phyloP scores from a whole-genome alignment of 75 land plant genomes.

The Selaginella tamariscina region DNA sequence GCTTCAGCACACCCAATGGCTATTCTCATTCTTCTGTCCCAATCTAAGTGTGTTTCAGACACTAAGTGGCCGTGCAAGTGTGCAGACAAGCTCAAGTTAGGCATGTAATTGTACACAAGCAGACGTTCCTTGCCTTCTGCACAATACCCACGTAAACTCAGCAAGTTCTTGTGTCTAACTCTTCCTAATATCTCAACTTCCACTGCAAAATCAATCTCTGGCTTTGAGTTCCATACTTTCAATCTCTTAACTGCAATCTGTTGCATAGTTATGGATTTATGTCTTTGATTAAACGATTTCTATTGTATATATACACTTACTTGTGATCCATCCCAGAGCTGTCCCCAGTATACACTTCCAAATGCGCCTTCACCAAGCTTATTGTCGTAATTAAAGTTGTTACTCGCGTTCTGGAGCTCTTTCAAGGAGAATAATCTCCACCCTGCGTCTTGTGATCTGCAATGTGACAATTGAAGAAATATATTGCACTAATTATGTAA shows the following conservation, averaged over 20 bases:
- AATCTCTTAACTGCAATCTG: slow-evolving; percentile 12
- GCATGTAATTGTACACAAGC: neutral
- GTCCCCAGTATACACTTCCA: slow-evolving; percentile 14
- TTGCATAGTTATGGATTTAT: neutral
- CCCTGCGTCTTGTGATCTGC: neutral
- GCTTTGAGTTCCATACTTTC: slow-evolving; percentile 1
- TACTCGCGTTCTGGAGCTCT: slow-evolving; percentile 5
- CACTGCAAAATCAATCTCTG: slow-evolving; percentile 6
- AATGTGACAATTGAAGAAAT: neutral
- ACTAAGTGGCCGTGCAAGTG: neutral
- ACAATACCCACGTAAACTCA: slow-evolving; percentile 2
- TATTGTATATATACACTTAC: neutral
- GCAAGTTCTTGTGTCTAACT: slow-evolving; percentile 8
- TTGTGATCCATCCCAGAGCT: slow-evolving; percentile 11
- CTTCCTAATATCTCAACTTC: slow-evolving; percentile 11
- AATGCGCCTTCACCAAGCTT: slow-evolving; percentile 4
- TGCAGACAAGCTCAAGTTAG: slow-evolving; percentile 1
- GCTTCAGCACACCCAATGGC: slow-evolving; percentile 14
- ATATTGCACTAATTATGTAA: neutral
- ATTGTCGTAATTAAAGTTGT: slow-evolving; percentile 9
- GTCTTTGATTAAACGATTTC: neutral
- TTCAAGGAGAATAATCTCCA: slow-evolving; percentile 10
- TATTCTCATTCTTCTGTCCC: neutral
- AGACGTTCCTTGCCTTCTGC: slow-evolving; percentile 8
- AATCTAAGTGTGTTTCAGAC: neutral